Base-by-base conservation (phyloP, 495 filamentous ascomycete species). In the Podospora appendiculata region DNA sequence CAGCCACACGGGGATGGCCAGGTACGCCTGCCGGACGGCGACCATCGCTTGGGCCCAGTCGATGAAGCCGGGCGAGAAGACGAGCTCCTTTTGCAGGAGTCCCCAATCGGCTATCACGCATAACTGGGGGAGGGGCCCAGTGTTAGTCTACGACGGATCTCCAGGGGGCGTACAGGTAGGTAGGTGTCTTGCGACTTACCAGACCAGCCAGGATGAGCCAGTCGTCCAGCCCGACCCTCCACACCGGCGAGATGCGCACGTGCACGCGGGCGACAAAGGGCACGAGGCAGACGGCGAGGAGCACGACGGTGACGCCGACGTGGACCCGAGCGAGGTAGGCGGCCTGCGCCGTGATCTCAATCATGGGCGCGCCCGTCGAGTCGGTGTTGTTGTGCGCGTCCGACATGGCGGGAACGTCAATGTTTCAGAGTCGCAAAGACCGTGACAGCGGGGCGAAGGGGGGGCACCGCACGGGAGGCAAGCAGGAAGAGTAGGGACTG, bases 161-260 rank as follows among this genome's bases (percentile, higher is more conserved):
- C n/a, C n/a, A n/a, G n/a, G n/a, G n/a, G n/a, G n/a, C n/a, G n/a
- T n/a, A n/a, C n/a, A n/a, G n/a, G n/a, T 41, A 45, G 12, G 16
- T 40, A 50, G 35, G 13, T 44, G 32, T 19, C 7, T 1, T 11
- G 6, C 6, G 35, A 42, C 46, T 32, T 53, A 61, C 48, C 41
- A 58, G 41, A 19, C 56, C 59, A 6, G 50, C 39, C 8, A 50
- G 48, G 14, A 62, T 56, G 32, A 62, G 50, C 10, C 8, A 42
- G 45, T 62, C 59, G 41, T 56, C 59, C 45, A 42, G 45, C 1
- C 56, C 53, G 25, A 61, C 34, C 38, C 59, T 55, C 52, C 50
- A 61, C 18, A 49, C 47, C 4, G 59, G 59, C 47, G 52, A 52
- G 2, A 49, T 10, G 6, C 59, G 55, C n/a, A 56, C 33, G 45